Evolutionary conservation across 148 eudicot genomes (phyloP), one percentile per base, ranked within the genome.

Genomic region (Vaccinium vitisidaea): DNA sequence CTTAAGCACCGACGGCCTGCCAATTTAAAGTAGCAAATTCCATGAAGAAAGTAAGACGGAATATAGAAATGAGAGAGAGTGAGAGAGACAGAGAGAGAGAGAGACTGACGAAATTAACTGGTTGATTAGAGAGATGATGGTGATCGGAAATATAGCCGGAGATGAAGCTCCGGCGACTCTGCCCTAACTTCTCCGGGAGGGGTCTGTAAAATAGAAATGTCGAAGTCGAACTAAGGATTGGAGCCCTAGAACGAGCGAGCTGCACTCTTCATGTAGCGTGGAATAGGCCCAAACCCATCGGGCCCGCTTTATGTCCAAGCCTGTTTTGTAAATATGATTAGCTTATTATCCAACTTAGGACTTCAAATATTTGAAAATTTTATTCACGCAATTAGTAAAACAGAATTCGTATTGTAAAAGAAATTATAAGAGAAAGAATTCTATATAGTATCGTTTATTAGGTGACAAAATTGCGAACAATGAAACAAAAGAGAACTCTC

Each of bases 121-220:
- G 23, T 11, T 55, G 69, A 56, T 73, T 54, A 75, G 86, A 80
- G 58, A 65, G 78, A 86, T 82, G 88, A 84, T 23, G 61, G 25
- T 25, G 74, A 46, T 19, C 80, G 84, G 86, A 83, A 78, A 84
- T 65, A 77, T 83, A 80, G 65, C 15, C 30, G 75, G 75, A 32
- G 32, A 52, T 16, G 18, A 52, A 6, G 49, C 78, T 30, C 84
- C 84, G 84, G 77, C 61, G 61, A 70, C 48, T 0, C 49, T 9
- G 77, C 18, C 63, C 61, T 1, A 69, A 16, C 48, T 69, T 67
- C 77, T 82, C 77, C 84, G 48, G 21, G 16, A 0, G 69, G 71
- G 73, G 5, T 55, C n/a, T 15, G 77, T n/a, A 13, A 30, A 23
- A 69, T 13, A 12, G 74, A 69, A 27, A 30, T 27, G 36, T 43